Evolutionary conservation across 371 early-diverging fungal species (phyloP), one percentile per base, ranked within the genome.

Genomic region (Syncephalastrum monosporum): DNA sequence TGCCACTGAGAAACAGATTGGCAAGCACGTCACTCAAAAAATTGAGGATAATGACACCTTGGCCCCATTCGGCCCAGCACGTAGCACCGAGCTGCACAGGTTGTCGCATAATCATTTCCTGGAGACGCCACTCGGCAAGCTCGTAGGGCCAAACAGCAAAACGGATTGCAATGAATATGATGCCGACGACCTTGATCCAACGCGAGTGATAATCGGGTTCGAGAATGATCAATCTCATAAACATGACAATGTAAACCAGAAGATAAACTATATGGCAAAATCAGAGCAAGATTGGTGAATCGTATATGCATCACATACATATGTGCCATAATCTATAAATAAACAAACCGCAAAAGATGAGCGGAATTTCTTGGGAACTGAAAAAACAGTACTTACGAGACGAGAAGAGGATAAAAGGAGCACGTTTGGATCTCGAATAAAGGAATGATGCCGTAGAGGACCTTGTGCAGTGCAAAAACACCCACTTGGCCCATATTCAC

Each of bases 111-210:
- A 67, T 19, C 24, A 63, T 42, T 38, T 57, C 55, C 42, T 68
- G 68, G 13, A 70, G 43, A 3, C 61, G 53, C 46, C 65, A 62
- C 21, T 66, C 70, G 5, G 73, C 63, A 4, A 76, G 50, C 49
- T 76, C 77, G 43, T 76, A 76, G 1, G 77, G 77, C 77, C 77
- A 76, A 58, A 73, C 77, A 16, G 74, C 65, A 60, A 76, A 67
- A 19, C 77, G 55, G n/a, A 76, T 42, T 3, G 65, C 42, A 19
- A 76, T 72, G 16, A 76, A 53, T 5, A 63, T 38, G 4, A 63
- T 53, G 13, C 77, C 77, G 16, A 61, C 58, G 1, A 63, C 7
- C 29, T 73, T 73, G 53, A 76, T 76, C 71, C 72, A 67, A 12
- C 55, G 41, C 1, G 71, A 60, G 50, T 71, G 43, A 19, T 61